Evolutionary conservation across 352 stramenopile genomes (phyloP), one percentile per base, ranked within the genome.

Genomic region (Thalassiosira ordinaria): DNA sequence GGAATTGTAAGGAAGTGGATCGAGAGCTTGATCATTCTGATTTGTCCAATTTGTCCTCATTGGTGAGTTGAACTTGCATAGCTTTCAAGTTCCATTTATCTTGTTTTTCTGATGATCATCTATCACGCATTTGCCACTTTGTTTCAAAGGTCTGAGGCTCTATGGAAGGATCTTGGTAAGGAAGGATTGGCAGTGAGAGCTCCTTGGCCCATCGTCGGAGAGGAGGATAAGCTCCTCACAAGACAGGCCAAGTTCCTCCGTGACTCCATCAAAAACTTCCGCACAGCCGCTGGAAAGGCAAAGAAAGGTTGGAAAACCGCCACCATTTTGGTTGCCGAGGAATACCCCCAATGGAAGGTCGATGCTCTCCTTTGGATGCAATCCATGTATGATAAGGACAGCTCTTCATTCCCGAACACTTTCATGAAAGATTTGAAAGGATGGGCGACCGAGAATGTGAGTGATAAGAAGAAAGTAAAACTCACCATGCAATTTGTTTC

Each of bases 401-500:
- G 39, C 26, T 65, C 71, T 18, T 72, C 61, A 9, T 88, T 91
- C 52, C 51, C 79, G 8, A 14, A 33, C 35, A 86, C 77, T 6
- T 91, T 94, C 59, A 93, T 93, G 88, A 80, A 87, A 22, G 84
- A 93, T 31, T 68, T 94, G 35, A 94, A 94, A 63, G 69, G 74
- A 59, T 94, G 88, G 87, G 73, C 77, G 13, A 68, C 59, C 13
- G 22, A 78, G 14, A 91, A 86, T 78, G 63, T 93, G 11, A 87
- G 89, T 13, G 89, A 94, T 44, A 96, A 96, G 79, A 98, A 98
- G 82, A 91, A 95, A 60, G 91, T 94, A 33, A 98, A 98, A 91
- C 95, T 97, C 72, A 92, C 97, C 27, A 99, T 99, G 97, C 97
- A 99, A 82, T 98, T 98, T 74, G 96, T 94, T 69, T 95, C 95